Percentiles rank a stretch among this genome's conserved stretches.
These are phyloP conservation scores for Entomophthora muscae DNA, from an alignment of 371 early-diverging fungal genomes.

Conservation along the genomic window DNA sequence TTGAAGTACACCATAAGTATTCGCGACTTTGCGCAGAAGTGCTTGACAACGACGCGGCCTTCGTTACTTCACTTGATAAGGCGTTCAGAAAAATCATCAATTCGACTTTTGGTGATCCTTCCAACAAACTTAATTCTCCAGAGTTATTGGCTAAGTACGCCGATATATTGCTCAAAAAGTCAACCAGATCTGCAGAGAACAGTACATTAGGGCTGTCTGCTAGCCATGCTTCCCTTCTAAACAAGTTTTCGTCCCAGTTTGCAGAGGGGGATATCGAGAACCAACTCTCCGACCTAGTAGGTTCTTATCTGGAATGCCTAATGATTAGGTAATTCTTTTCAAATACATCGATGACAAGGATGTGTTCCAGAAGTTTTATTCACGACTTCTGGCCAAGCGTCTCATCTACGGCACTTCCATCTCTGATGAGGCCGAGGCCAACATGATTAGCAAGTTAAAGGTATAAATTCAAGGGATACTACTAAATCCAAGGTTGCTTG, in stretches of 20 bases:
- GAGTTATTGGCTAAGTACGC: conserved; percentile 71
- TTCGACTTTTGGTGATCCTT: conserved; percentile 60
- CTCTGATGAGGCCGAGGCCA: conserved; percentile 68
- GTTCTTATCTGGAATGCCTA: conserved; percentile 11
- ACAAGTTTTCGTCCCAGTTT: not conserved
- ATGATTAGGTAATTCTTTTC: conserved; percentile 45
- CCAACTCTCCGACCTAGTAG: conserved; percentile 60
- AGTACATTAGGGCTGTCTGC: not conserved
- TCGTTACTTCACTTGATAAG: conserved; percentile 77
- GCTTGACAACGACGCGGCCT: conserved; percentile 71
- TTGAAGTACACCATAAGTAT: conserved; percentile 65
- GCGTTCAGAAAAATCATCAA: conserved; percentile 87
- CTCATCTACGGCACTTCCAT: conserved; percentile 59
- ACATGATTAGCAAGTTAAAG: conserved; percentile 65
- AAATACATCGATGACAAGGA: conserved; percentile 88
- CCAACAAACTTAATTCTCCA: conserved; percentile 50
- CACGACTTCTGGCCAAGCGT: conserved; percentile 69
- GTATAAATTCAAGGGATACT: conserved; percentile 13
- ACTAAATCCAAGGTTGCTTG: conserved; percentile 47
- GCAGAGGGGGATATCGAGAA: conserved; percentile 52
- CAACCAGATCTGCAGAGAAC: conserved; percentile 52
- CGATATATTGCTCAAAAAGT: conserved; percentile 69
- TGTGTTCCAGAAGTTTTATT: conserved; percentile 86
- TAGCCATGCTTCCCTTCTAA: not conserved
- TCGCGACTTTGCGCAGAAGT: conserved; percentile 47